phyloP scores from a whole-genome alignment of 2,329 filamentous ascomycete genomes.

The Arthrobotrys sinensis region DNA sequence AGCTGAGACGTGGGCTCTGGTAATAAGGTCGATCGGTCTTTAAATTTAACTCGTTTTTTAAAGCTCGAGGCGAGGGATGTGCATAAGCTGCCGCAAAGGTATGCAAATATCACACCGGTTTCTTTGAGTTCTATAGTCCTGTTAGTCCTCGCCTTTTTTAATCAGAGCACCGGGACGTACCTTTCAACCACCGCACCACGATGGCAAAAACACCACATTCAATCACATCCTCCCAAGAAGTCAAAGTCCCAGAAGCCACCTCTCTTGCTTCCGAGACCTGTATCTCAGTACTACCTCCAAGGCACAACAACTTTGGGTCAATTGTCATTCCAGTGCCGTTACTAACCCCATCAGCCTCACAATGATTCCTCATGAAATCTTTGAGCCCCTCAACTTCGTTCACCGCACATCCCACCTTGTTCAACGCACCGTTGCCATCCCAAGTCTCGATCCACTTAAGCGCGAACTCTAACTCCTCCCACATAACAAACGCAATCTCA shows the following conservation, averaged over 20 bases:
- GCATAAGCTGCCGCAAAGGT: slow-evolving; percentile 51
- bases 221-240: slow-evolving; percentile 52
- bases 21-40: slow-evolving; percentile 13
- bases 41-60: slow-evolving; percentile 57
- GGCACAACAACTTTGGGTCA: slow-evolving; percentile 44
- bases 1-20: slow-evolving; percentile 27
- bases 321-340: slow-evolving; percentile 39
- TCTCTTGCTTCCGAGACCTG: not conserved
- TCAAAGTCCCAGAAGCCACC: not conserved
- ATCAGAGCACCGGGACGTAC: slow-evolving; percentile 7
- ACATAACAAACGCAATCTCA: slow-evolving; percentile 58
- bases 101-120: slow-evolving; percentile 60
- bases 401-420: slow-evolving; percentile 43
- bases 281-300: slow-evolving; percentile 12
- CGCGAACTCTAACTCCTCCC: slow-evolving; percentile 58
- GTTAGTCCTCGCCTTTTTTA: slow-evolving; percentile 22
- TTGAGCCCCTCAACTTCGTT: slow-evolving; percentile 57
- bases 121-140: slow-evolving; percentile 38
- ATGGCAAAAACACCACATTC: slow-evolving; percentile 56
- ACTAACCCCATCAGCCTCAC: slow-evolving; percentile 13
- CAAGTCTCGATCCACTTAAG: slow-evolving; percentile 57
- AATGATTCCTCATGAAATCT: slow-evolving; percentile 52
- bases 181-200: slow-evolving; percentile 55
- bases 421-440: slow-evolving; percentile 54
- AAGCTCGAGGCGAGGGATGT: slow-evolving; percentile 50